A percentile compares a stretch with the other conserved stretches of the same genome.
Conservation (phyloP, 2,329 filamentous ascomycete genomes). For the Blastomyces parvus region DNA sequence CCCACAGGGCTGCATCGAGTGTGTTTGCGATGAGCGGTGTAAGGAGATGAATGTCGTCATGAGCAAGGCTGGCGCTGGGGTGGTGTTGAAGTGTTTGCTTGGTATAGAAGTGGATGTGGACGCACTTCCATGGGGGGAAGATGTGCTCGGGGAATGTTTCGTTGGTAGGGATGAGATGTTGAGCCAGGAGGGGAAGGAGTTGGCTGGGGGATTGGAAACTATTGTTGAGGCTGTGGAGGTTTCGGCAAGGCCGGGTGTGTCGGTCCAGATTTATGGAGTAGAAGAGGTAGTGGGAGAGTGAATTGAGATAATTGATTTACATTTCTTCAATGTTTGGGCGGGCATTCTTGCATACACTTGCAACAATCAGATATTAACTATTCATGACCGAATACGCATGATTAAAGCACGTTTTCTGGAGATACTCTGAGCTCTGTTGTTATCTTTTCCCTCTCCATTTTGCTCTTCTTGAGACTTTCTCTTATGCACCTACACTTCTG, state of each 20-base stretch:
- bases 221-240: slow-evolving; percentile 65
- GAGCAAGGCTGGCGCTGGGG: slow-evolving; percentile 78
- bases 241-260: slow-evolving; percentile 23
- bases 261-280: slow-evolving; percentile 22
- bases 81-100: slow-evolving; percentile 68
- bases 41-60: slow-evolving; percentile 83
- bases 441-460: no score
- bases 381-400: no score
- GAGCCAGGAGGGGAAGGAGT: slow-evolving; percentile 40
- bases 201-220: slow-evolving; percentile 69
- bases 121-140: slow-evolving; percentile 73
- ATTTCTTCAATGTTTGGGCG: background rate
- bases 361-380: no score
- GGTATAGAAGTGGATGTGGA: slow-evolving; percentile 73
- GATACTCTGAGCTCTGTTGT: no score
- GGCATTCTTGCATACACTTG: background rate
- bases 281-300: slow-evolving; percentile 8
- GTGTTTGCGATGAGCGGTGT: slow-evolving; percentile 75
- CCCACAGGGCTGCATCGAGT: slow-evolving; percentile 72
- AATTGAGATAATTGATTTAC: background rate
- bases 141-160: slow-evolving; percentile 66
- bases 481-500: no score
- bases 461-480: no score
- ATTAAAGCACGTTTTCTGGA: no score
- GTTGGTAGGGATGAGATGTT: slow-evolving; percentile 52